Evolutionary conservation across 495 filamentous ascomycete species (phyloP), one percentile per base, ranked within the genome.

Genomic region (Pseudevernia furfuracea): DNA sequence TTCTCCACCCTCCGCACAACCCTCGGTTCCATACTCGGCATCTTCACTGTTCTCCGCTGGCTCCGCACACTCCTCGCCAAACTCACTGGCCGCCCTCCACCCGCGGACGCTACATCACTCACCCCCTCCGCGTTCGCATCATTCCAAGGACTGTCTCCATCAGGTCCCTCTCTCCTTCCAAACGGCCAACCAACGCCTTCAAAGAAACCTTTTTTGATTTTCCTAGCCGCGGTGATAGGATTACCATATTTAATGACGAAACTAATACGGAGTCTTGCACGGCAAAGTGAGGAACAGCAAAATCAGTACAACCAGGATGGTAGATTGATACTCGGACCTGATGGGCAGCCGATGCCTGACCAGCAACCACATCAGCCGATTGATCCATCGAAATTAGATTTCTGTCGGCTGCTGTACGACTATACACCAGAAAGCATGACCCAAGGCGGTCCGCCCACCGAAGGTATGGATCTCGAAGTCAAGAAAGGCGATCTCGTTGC

Each of bases 401-500:
- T 97, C 80, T 97, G 92, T 77, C 88, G 92, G 55, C 87, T 93
- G 11, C 77, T 94, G 21, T 97, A 95, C 78, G 94, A 97, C 76
- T 99, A 96, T 77, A 85, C 87, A 0, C 94, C 92, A 4, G 83
- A 89, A 69, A 78, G 81, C 21, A 79, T 82, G 64, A 73, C 74
- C 52, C 78, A 77, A 62, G 75, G 55, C 67, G 69, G 67, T 59
- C 67, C 57, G 46, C 59, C 41, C 58, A 71, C 30, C 17, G 80
- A 85, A 64, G 91, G 92, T 23, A 82, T 96, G 58, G 95, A 99
- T 70, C 81, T 99, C 12, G 85, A 87, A 28, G 95, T 96, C 36
- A 92, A 89, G 78, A 97, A 96, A 79, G 93, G 93, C 58, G 94
- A 99, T 68, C 83, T 97, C 28, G 92, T 99, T 25, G 94, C 94